Evolutionary conservation across 148 eudicot species (phyloP), one percentile per base, ranked within the genome.

Genomic region (Bassia scoparia): DNA sequence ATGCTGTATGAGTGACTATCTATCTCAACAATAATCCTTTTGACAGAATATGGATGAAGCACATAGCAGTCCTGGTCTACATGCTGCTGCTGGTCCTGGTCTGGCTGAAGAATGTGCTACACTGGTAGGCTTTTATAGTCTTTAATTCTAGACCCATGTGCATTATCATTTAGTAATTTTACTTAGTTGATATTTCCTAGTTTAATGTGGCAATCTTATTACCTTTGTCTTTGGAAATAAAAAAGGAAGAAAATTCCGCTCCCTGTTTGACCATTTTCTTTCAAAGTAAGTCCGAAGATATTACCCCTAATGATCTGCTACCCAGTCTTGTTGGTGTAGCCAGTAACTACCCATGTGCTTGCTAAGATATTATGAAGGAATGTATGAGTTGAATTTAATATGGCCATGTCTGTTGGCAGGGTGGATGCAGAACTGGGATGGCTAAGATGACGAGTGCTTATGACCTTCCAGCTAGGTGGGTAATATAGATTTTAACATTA

Each of bases 401-500:
- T 59, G 41, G 50, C 66, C 64, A 33, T 34, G 35, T 80, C 50
- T 73, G 67, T 80, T 85, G 61, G 44, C 85, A 96, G 99, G 99
- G 99, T 85, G 99, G 99, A 41, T 96, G 99, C 78, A 84, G 99
- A 74, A 96, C 99, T 21, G 99, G 99, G 60, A 90, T 96, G 99
- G 99, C 99, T 29, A 96, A 96, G 89, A 89, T 92, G 80, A 90
- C 97, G 30, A 88, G 86, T 81, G 99, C 90, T 35, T 87, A 90
- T 80, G 96, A 92, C 78, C 99, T 96, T 85, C 97, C 99, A 66
- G 92, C 99, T 59, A 96, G 99, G 99, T 92, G 71, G 78, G 73
- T 69, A 16, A 43, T 21, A 44, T 71, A 21, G 46, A 53, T 33
- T 77, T 54, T 33, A 35, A 27, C 17, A 50, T 61, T 2, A 35